Evolutionary conservation across 441 rosid species (phyloP).

Genomic region (Adansonia grandidieri): DNA sequence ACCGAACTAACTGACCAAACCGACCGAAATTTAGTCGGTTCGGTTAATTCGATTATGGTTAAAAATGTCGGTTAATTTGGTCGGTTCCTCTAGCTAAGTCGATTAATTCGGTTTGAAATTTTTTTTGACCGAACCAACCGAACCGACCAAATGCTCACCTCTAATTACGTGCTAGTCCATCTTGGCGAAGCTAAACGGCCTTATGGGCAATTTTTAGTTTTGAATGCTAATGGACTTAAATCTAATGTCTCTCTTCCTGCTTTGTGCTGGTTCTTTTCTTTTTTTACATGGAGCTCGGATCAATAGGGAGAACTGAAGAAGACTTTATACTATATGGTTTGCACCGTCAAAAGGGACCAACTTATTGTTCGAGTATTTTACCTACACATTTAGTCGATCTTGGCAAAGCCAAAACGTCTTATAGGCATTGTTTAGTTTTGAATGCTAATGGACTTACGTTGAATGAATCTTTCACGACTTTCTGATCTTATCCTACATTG

Average conservation of each 20-base stretch:
- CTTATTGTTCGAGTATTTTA: not conserved
- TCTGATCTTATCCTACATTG: not conserved
- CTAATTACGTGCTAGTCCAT: conserved; percentile 23
- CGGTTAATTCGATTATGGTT: no score
- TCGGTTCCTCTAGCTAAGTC: no score
- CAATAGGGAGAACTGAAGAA: not conserved
- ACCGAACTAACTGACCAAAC: no score
- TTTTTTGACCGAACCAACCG: no score
- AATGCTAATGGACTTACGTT: conserved; percentile 26
- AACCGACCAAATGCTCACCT: no score
- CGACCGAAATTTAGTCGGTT: no score
- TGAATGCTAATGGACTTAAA: conserved; percentile 30
- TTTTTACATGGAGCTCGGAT: not conserved
- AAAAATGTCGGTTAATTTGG: no score
- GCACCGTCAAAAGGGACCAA: not conserved
- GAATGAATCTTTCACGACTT: not conserved
- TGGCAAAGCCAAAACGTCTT: conserved; percentile 22
- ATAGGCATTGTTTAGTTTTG: conserved; percentile 20
- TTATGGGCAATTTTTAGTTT: conserved; percentile 13
- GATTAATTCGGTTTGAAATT: no score
- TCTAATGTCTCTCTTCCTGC: not conserved
- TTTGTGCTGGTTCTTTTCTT: conserved; percentile 1
- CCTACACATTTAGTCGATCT: conserved; percentile 21
- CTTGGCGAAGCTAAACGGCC: conserved; percentile 24
- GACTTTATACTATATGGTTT: conserved; percentile 9